A percentile compares a stretch with the other conserved stretches of the same genome.
Evolutionary conservation across 2,329 filamentous ascomycete genomes (phyloP).

Genomic region (Sporothrix mexicana): DNA sequence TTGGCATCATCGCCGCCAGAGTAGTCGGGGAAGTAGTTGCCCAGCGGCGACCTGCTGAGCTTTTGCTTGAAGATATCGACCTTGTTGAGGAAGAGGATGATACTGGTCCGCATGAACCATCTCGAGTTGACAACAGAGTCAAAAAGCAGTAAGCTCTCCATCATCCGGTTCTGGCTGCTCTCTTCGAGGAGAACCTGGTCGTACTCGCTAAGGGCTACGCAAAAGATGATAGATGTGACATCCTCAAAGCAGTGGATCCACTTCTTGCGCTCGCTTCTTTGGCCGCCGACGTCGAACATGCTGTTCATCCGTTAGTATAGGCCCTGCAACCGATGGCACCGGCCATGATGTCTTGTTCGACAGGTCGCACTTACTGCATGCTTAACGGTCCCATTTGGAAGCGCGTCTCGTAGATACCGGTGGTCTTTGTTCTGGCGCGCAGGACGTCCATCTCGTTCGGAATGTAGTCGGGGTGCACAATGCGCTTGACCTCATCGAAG

Average conservation of each 20-base stretch:
- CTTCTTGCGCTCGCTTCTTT: constrained; percentile 97
- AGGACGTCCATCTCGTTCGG: constrained; percentile 95
- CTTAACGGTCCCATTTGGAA: constrained; percentile 99
- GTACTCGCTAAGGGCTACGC: constrained; percentile 96
- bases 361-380: constrained; percentile 77
- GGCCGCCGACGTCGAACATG: constrained; percentile 99
- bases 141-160: constrained; percentile 95
- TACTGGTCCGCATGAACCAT: constrained; percentile 99
- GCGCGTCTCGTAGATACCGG: constrained; percentile 97
- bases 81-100: constrained; percentile 98
- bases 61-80: constrained; percentile 98
- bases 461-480: constrained; percentile 83
- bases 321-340: not conserved
- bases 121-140: constrained; percentile 98
- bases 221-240: constrained; percentile 99
- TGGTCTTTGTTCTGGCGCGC: constrained; percentile 95
- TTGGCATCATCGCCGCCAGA: constrained; percentile 98
- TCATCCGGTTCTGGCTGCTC: constrained; percentile 99
- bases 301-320: constrained; percentile 53
- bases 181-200: constrained; percentile 97
- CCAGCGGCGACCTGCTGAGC: constrained; percentile 83
- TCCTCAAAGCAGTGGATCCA: constrained; percentile 99
- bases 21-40: constrained; percentile 97
- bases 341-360: too few species aligned
- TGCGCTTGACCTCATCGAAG: constrained; percentile 89